Evolutionary conservation across 2,329 filamentous ascomycete species (phyloP).

Genomic region (Leptographium procerum): DNA sequence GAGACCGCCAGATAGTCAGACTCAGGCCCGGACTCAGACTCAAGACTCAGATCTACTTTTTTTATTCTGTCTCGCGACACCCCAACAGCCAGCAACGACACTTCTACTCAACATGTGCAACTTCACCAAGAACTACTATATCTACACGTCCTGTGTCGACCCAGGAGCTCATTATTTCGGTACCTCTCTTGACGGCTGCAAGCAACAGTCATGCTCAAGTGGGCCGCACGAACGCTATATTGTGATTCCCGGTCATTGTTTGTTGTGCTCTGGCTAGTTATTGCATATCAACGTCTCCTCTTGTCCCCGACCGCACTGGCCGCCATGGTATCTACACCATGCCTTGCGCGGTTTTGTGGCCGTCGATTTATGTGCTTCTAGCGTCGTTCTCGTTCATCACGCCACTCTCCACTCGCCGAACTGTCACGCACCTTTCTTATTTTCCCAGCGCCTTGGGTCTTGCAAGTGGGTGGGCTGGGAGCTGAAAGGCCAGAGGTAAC

Average conservation of each 20-base stretch:
- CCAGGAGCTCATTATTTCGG: slow-evolving; percentile 61
- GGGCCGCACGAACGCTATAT: slow-evolving; percentile 67
- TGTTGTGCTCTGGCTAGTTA: slow-evolving; percentile 28
- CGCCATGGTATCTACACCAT: neutral
- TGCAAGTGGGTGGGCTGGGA: neutral
- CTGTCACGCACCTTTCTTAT: neutral
- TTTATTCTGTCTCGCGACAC: neutral
- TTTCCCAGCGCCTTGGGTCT: neutral
- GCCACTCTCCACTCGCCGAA: neutral
- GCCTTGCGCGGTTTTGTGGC: neutral
- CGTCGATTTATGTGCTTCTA: neutral
- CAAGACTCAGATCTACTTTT: too few relatives aligned
- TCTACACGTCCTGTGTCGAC: slow-evolving; percentile 60
- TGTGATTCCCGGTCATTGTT: slow-evolving; percentile 52
- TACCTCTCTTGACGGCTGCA: slow-evolving; percentile 55
- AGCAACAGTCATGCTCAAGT: slow-evolving; percentile 44
- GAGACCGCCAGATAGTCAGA: neutral
- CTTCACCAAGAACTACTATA: slow-evolving; percentile 67
- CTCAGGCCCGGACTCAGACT: neutral
- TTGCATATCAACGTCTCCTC: too few relatives aligned
- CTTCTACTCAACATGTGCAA: slow-evolving; percentile 38
- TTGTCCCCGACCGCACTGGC: neutral
- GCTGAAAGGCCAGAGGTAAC: neutral
- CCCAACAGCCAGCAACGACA: neutral
- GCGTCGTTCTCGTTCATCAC: neutral